Evolutionary conservation across 78 protist species (phyloP).

Genomic region (Diacronema lutheri): DNA sequence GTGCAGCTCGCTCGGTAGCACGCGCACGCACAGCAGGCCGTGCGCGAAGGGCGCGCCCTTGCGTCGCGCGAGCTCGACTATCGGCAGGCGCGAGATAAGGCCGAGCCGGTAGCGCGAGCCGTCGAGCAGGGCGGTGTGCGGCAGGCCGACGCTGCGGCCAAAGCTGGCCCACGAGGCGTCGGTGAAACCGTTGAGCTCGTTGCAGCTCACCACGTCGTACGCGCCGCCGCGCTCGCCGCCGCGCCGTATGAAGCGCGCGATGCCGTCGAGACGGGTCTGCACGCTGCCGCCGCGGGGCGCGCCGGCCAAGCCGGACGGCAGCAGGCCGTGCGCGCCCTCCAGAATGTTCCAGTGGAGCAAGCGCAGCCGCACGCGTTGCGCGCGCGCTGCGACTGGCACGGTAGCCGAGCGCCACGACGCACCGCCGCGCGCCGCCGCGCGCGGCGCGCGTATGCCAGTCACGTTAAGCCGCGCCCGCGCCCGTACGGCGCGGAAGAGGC

Average conservation of each 20-base stretch:
- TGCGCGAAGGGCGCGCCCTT: background rate
- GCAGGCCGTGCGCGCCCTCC: background rate
- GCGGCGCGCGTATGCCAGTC: no score
- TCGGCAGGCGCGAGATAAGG: background rate
- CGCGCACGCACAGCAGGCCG: background rate
- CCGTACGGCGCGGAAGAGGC: no score
- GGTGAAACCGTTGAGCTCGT: background rate
- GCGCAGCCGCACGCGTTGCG: no score
- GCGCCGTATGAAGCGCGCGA: background rate
- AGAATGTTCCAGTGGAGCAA: background rate
- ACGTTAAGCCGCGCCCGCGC: no score
- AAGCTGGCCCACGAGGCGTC: background rate
- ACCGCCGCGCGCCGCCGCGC: no score
- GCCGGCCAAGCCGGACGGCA: no score
- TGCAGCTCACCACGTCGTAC: background rate
- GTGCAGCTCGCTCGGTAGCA: background rate
- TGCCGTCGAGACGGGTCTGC: background rate
- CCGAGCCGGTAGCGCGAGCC: background rate
- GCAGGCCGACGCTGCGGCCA: background rate
- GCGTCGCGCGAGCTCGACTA: background rate
- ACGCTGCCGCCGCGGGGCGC: no score
- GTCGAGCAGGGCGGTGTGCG: background rate
- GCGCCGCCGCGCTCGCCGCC: no score
- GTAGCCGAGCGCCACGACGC: no score
- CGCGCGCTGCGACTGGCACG: no score